Conservation (phyloP, 2,329 filamentous ascomycete genomes). For the Aspergillus tamarii region DNA sequence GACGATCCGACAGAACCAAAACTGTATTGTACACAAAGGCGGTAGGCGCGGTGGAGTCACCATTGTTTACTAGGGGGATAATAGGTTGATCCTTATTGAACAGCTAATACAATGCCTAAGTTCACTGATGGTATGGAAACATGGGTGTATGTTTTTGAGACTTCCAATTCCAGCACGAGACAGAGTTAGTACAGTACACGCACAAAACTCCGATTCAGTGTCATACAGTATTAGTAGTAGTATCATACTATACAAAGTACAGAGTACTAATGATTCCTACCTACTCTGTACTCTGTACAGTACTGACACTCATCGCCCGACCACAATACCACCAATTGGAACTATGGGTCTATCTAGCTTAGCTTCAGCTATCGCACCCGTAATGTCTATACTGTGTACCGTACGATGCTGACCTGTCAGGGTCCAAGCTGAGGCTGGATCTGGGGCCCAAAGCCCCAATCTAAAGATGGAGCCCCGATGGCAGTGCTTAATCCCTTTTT, state of each 20-base stretch:
- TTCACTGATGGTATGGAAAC: background rate
- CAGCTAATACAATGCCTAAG: background rate
- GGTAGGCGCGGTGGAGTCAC: background rate
- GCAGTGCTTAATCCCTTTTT: background rate
- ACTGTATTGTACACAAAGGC: background rate
- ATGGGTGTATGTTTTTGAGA: background rate
- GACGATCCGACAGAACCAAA: constrained; percentile 19
- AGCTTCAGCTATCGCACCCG: background rate
- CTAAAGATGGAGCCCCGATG: background rate
- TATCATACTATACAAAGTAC: background rate
- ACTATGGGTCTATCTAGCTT: no score
- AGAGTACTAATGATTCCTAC: background rate
- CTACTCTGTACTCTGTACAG: background rate
- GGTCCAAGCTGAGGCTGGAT: background rate
- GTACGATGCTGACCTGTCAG: background rate
- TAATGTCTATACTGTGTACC: background rate
- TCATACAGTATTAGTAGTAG: no score
- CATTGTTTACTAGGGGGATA: background rate
- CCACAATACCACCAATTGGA: no score
- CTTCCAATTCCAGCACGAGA: no score
- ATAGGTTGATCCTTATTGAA: background rate
- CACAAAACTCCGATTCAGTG: no score
- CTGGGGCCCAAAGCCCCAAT: background rate
- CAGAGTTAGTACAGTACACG: no score
- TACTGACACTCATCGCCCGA: background rate